Evolutionary conservation across 1,284 basidiomycete genomes (phyloP), one percentile per base, ranked within the genome.

Genomic region (Moesziomyces parantarcticus): DNA sequence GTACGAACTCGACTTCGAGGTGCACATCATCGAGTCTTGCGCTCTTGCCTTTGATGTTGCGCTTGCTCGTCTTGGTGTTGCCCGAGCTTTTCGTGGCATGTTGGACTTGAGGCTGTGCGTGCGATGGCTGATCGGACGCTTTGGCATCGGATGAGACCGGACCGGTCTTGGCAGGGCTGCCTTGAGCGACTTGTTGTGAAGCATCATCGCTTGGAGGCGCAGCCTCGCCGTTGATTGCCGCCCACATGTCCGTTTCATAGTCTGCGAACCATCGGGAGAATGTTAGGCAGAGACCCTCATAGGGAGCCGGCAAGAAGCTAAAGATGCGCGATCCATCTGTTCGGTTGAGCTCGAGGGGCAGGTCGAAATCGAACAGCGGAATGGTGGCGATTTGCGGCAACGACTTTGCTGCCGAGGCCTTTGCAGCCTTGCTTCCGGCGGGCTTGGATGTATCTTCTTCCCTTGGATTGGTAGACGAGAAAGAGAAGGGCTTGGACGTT

Each of bases 351-450:
- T 71, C 68, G 18, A 71, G 54, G 1, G 58, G 68, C 39, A 71
- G 41, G 25, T 71, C 63, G 55, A 71, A 71, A 43, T 71, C 68
- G 26, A 40, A 66, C 29, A 71, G 55, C 40, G 68, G 68, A 42
- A 71, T 71, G 39, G 68, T 71, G 20, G 68, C 29, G n/a, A 54
- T 23, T 0, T 55, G 16, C 26, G 26, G 47, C 43, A 34, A 11
- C 11, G 43, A 1, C 26, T 42, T 32, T 4, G 34, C n/a, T 4
- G 29, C 6, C 13, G 50, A 20, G 5, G n/a, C 6, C 4, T 6
- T 11, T 32, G 29, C 29, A 2, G 36, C 6, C 18, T 39, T 18
- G 36, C 7, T n/a, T 5, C 5, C 1, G 36, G 7, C 36, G 1
- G 18, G 16, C 36, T 39, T 39, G 14, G 36, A n/a, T 8, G 16